Base-by-base conservation (phyloP, 2,329 filamentous ascomycete species). In the Cordyceps fumosorosea region DNA sequence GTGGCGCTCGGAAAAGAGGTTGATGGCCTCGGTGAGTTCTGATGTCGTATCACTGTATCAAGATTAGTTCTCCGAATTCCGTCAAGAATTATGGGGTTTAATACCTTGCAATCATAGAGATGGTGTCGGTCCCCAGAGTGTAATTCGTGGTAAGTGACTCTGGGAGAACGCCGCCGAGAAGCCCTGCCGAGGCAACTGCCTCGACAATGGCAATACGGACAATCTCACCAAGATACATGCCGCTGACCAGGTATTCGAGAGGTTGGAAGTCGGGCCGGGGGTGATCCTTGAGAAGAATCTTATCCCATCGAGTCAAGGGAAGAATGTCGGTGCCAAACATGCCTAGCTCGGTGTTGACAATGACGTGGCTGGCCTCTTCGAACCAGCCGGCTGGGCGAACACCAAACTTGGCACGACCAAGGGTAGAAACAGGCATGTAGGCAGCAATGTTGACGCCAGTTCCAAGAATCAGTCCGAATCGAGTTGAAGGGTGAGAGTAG, bases 391-490 rank as follows among this genome's bases (percentile, higher is more conserved):
- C 69, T 0, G 84, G 82, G 10, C 84, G 79, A 29, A 73, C 68
- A 48, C 84, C 84, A 63, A 85, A 87, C 69, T 88, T 88, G 53
- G 73, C 63, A 50, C 74, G 76, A 32, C 80, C 78, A 60, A 89
- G 78, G 18, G 82, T 78, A 3, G 77, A 75, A 3, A 87, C 79
- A 5, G 86, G 86, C 29, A 89, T 77, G 69, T 88, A 84, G 29
- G 82, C 84, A 53, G 86, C 84, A 53, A 87, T 82, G 72, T 89
- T 89, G 63, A 85, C 79, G 34, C 87, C 87, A 0, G 87, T 89
- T 20, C 87, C 87, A 29, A 88, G 78, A 60, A 89, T 88, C 48
- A 89, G 78, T 42, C 83, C 83, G 68, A 88, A 85, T 22, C 84
- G 79, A 12, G 85, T 87, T 11, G 82, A 79, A 1, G 80, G 74